phyloP scores from a whole-genome alignment of 2,329 filamentous ascomycete genomes.

The Colletotrichum filicis region DNA sequence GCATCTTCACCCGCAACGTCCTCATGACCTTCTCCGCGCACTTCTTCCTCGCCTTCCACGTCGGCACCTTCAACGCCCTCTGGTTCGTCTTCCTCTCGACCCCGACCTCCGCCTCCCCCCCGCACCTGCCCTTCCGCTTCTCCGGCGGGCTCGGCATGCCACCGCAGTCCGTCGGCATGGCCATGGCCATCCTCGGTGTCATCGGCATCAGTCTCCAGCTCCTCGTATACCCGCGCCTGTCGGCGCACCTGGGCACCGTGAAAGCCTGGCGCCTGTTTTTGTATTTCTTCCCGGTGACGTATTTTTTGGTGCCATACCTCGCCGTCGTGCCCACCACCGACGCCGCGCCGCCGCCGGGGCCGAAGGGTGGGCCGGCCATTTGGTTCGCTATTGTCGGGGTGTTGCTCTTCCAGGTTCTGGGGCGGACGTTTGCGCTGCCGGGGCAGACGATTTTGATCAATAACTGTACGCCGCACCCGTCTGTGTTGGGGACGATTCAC shows the following conservation, averaged over 20 bases:
- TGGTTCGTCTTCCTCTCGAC: slow-evolving; percentile 83
- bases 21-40: slow-evolving; percentile 69
- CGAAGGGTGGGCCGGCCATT: slow-evolving; percentile 64
- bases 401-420: slow-evolving; percentile 72
- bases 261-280: slow-evolving; percentile 75
- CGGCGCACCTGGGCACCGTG: slow-evolving; percentile 74
- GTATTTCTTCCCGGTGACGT: slow-evolving; percentile 76
- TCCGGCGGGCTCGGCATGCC: slow-evolving; percentile 81
- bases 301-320: slow-evolving; percentile 76
- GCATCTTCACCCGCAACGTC: slow-evolving; percentile 67
- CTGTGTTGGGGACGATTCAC: slow-evolving; percentile 58
- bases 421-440: slow-evolving; percentile 70
- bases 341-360: slow-evolving; percentile 57
- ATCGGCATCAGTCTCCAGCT: slow-evolving; percentile 82
- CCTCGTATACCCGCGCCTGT: slow-evolving; percentile 76
- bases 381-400: slow-evolving; percentile 74
- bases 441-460: slow-evolving; percentile 59
- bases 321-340: slow-evolving; percentile 71
- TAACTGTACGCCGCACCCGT: slow-evolving; percentile 60
- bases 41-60: slow-evolving; percentile 77
- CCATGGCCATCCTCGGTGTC: slow-evolving; percentile 79
- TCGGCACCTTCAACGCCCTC: slow-evolving; percentile 80
- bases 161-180: slow-evolving; percentile 77
- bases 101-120: slow-evolving; percentile 51
- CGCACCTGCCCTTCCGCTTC: slow-evolving; percentile 68